Evolutionary conservation across 1,284 basidiomycete species (phyloP).

Genomic region (Phlebopus sp.): DNA sequence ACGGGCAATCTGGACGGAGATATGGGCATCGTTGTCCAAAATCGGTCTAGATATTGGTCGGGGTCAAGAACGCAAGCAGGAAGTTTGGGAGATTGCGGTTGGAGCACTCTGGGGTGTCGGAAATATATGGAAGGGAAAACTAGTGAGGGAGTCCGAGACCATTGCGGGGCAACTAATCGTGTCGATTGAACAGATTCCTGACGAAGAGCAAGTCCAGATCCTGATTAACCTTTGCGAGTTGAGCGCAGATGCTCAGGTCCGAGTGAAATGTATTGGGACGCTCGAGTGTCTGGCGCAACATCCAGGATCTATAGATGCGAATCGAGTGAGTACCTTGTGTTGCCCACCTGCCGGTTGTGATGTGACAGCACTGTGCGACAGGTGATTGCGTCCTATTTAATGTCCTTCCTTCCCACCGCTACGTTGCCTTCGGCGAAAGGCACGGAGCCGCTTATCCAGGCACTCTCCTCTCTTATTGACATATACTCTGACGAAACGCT

Average conservation of each 20-base stretch:
- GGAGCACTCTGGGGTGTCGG: slow-evolving; percentile 81
- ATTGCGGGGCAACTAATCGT: neutral
- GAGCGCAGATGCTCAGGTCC: slow-evolving; percentile 51
- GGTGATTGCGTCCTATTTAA: slow-evolving; percentile 67
- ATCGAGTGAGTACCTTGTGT: slow-evolving; percentile 49
- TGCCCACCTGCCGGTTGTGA: slow-evolving; percentile 7
- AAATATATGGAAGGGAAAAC: slow-evolving; percentile 59
- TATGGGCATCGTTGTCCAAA: slow-evolving; percentile 54
- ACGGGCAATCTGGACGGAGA: slow-evolving; percentile 53
- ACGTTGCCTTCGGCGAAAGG: slow-evolving; percentile 40
- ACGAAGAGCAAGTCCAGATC: slow-evolving; percentile 60
- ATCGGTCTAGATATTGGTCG: slow-evolving; percentile 60
- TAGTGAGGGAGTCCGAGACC: slow-evolving; percentile 41
- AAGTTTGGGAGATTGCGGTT: slow-evolving; percentile 71
- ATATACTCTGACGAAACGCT: slow-evolving; percentile 90
- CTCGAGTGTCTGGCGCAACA: slow-evolving; percentile 80
- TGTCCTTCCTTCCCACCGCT: slow-evolving; percentile 51
- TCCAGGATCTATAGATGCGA: slow-evolving; percentile 61
- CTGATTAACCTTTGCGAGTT: slow-evolving; percentile 65
- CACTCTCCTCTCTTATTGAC: slow-evolving; percentile 86
- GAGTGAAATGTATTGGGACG: slow-evolving; percentile 79
- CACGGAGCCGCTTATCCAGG: slow-evolving; percentile 78
- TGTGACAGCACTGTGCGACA: slow-evolving; percentile 28
- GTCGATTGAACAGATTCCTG: slow-evolving; percentile 40
- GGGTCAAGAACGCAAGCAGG: slow-evolving; percentile 63